Conservation (phyloP, 2,329 filamentous ascomycete species). For the Curvularia sp. region DNA sequence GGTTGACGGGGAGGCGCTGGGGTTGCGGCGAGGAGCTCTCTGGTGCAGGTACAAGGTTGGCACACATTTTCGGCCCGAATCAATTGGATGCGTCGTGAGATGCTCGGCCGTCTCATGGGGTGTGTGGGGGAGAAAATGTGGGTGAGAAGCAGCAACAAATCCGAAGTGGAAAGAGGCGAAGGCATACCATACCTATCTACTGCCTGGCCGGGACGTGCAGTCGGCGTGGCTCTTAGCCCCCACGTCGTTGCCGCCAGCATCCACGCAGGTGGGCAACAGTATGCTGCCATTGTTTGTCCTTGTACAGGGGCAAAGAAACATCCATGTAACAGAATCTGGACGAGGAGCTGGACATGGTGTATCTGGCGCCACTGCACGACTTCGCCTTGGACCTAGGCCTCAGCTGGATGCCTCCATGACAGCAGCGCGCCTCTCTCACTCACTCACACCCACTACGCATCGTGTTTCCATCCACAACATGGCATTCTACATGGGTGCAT, state of each 20-base stretch:
- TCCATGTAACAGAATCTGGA: neutral
- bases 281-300: neutral
- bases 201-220: constrained; percentile 7
- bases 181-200: neutral
- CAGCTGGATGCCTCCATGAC: neutral
- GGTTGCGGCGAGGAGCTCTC: constrained; percentile 21
- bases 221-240: constrained; percentile 10
- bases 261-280: neutral
- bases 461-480: neutral
- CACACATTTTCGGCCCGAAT: constrained; percentile 22
- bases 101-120: constrained; percentile 12
- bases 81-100: constrained; percentile 13
- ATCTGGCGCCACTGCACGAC: neutral
- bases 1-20: constrained; percentile 34
- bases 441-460: neutral
- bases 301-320: neutral
- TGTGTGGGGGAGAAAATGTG: constrained; percentile 12
- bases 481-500: neutral
- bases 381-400: neutral
- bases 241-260: constrained; percentile 9
- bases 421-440: neutral
- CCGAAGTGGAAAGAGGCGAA: constrained; percentile 12
- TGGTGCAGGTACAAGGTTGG: constrained; percentile 15
- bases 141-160: constrained; percentile 9
- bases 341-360: neutral